Evolutionary conservation across 805 yeast genomes (phyloP), one percentile per base, ranked within the genome.

Genomic region (Candida schatavii): DNA sequence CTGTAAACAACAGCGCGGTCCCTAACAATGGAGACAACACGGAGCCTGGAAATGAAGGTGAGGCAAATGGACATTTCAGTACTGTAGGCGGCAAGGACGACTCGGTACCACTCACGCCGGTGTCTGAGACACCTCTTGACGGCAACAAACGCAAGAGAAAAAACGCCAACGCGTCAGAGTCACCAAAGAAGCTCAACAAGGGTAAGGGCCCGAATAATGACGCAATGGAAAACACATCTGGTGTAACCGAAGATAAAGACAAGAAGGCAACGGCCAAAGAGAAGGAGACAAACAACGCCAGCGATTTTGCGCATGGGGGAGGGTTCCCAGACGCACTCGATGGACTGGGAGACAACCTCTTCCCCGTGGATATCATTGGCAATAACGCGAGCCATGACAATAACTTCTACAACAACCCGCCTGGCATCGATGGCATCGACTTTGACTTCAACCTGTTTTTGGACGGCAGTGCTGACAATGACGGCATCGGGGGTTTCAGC

Each of bases 371-470:
- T 21, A 59, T 67, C 6, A 47, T 67, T 25, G 49, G 51, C n/a
- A 37, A 43, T n/a, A 26, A 39, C 17, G 39, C 19, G 9, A 51
- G 46, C 14, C 46, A 47, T 21, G 53, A 53, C 7, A 54, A 47
- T n/a, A 45, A 45, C n/a, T 56, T 58, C 40, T 61, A 59, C 40
- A 51, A 50, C 17, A 33, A 38, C 17, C 47, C 46, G 19, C 56
- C 58, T 7, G 59, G 62, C n/a, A 55, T 68, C 28, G 74, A 68
- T 35, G 75, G 69, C 40, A 66, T 70, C 27, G 74, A 68, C 46
- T 70, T 70, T 50, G 74, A 68, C 46, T 69, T 69, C 49, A 65
- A 66, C 45, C 66, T 56, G 55, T 66, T 70, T 45, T 60, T 70
- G 49, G 73, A 66, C 37, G 62, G 66, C 2, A 55, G 52, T 37